phyloP scores from a whole-genome alignment of 225 moss, liverwort and hornwort species.

The Ulota crispa region DNA sequence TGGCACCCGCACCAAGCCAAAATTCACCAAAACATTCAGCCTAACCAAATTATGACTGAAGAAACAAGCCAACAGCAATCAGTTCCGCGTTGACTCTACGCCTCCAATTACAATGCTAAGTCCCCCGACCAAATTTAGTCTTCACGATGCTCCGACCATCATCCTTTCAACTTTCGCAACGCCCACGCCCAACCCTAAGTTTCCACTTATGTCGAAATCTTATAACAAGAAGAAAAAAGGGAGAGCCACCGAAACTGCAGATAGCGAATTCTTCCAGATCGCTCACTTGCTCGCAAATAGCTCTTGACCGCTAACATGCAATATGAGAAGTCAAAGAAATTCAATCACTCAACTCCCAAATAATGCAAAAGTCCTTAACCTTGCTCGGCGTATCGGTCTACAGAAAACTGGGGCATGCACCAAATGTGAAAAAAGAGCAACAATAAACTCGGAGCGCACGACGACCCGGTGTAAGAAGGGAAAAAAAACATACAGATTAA shows the following conservation, averaged over 20 bases:
- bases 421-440: background rate
- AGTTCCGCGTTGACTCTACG: background rate
- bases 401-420: background rate
- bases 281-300: conserved; percentile 7
- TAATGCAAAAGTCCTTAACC: background rate
- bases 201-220: background rate
- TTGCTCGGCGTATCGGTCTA: background rate
- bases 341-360: background rate
- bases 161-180: conserved; percentile 5
- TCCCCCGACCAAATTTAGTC: background rate
- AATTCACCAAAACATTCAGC: background rate
- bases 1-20: background rate
- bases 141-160: background rate
- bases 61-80: background rate
- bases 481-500: background rate
- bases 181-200: conserved; percentile 14
- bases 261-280: background rate
- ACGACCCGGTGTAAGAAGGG: background rate
- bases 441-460: background rate
- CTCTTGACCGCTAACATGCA: background rate
- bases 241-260: background rate
- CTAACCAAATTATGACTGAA: background rate
- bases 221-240: background rate
- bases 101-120: conserved; percentile 1
- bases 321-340: background rate